A percentile compares a stretch with the other conserved stretches of the same genome.
Conservation (phyloP, 306 rosid genomes). For the Rubus idaeus region DNA sequence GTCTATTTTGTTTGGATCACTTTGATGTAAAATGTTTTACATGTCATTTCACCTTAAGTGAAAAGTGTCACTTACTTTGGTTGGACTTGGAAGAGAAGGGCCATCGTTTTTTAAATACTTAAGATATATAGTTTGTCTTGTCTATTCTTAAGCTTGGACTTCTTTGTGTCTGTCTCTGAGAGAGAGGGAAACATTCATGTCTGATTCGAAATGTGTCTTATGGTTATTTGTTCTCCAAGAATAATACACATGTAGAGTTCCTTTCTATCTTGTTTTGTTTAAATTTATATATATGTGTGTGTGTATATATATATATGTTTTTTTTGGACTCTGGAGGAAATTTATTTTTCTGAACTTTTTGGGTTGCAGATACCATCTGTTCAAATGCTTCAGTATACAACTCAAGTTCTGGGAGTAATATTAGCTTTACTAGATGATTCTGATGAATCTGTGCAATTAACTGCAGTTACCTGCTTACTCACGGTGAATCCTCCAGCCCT, state of each 20-base stretch:
- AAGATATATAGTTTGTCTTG: background rate
- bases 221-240: background rate
- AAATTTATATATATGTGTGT: too few relatives aligned
- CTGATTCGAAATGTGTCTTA: background rate
- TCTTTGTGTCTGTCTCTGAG: background rate
- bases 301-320: background rate
- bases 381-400: conserved; percentile 68
- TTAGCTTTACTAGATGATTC: conserved; percentile 89
- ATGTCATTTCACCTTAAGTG: background rate
- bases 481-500: conserved; percentile 49
- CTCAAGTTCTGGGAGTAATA: conserved; percentile 86
- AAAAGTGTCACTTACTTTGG: background rate
- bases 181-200: background rate
- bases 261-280: background rate
- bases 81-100: background rate
- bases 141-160: conserved; percentile 1
- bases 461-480: conserved; percentile 89
- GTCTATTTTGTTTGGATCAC: background rate
- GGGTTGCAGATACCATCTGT: conserved; percentile 70
- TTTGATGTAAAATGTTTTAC: background rate
- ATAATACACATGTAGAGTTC: background rate
- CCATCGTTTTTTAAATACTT: background rate
- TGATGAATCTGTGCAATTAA: conserved; percentile 86
- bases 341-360: conserved; percentile 22
- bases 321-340: conserved; percentile 10